Conservation (phyloP, 2,329 filamentous ascomycete species). For the Tolypocladium pustulatum region DNA sequence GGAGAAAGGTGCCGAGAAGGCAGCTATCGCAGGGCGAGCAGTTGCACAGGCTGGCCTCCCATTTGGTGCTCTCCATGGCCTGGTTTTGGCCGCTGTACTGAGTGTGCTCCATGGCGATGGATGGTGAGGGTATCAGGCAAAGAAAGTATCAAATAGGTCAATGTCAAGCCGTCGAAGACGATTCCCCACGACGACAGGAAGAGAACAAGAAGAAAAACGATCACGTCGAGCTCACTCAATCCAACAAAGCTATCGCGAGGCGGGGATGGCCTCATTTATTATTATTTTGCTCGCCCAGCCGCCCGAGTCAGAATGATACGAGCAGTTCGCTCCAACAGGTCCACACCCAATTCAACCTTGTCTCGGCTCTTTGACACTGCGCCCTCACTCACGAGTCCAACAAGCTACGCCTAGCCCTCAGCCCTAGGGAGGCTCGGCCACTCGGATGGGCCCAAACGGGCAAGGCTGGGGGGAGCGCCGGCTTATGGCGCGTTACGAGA, state of each 20-base stretch:
- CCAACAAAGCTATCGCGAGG: background rate
- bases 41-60: slow-evolving; percentile 26
- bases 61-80: slow-evolving; percentile 14
- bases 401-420: background rate
- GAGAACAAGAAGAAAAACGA: background rate
- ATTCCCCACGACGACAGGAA: background rate
- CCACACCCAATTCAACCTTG: background rate
- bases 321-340: background rate
- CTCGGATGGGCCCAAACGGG: background rate
- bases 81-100: background rate
- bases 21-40: slow-evolving; percentile 30
- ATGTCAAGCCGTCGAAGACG: background rate
- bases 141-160: background rate
- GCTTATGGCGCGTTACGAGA: background rate
- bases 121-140: background rate
- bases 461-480: background rate
- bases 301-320: background rate
- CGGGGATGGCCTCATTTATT: background rate
- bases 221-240: background rate
- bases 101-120: background rate
- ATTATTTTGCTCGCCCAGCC: background rate
- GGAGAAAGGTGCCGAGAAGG: slow-evolving; percentile 26
- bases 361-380: background rate
- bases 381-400: too few relatives aligned
- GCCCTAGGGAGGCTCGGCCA: background rate